Conservation (phyloP, 2,329 filamentous ascomycete species). For the Phialophora verrucosa region DNA sequence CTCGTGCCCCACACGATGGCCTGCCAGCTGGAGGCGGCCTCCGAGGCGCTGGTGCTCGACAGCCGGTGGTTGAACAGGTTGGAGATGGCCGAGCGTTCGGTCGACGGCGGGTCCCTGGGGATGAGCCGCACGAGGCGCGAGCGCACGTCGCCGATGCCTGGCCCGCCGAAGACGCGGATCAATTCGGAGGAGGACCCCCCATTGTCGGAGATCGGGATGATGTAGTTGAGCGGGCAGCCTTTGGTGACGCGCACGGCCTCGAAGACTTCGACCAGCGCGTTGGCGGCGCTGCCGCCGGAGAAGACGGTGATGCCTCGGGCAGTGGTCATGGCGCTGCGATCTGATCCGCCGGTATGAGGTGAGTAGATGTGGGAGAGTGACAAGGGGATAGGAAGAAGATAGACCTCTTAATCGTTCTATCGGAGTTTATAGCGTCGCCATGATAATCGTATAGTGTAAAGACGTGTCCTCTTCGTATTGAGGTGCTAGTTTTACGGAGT, state of each 20-base stretch:
- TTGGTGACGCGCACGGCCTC: slow-evolving; percentile 68
- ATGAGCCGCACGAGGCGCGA: slow-evolving; percentile 89
- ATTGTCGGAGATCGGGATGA: slow-evolving; percentile 96
- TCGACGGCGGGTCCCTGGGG: slow-evolving; percentile 65
- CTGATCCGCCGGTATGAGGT: background rate
- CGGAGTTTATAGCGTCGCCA: background rate
- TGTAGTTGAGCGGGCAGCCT: slow-evolving; percentile 73
- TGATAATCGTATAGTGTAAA: background rate
- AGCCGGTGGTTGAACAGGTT: slow-evolving; percentile 87
- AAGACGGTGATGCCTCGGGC: slow-evolving; percentile 75
- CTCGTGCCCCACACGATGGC: slow-evolving; percentile 86
- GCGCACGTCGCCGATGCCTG: slow-evolving; percentile 79
- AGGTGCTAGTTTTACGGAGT: background rate
- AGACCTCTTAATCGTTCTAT: background rate
- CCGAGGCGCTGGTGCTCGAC: slow-evolving; percentile 59
- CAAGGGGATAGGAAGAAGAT: background rate
- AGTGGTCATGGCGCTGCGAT: slow-evolving; percentile 20
- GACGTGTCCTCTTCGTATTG: background rate
- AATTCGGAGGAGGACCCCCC: slow-evolving; percentile 92
- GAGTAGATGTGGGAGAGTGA: too few species aligned
- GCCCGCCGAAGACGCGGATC: slow-evolving; percentile 92
- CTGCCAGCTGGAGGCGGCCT: slow-evolving; percentile 80
- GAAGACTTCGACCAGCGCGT: slow-evolving; percentile 91
- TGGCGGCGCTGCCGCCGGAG: slow-evolving; percentile 91
- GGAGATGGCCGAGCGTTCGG: slow-evolving; percentile 76